Base-by-base conservation (phyloP, 441 rosid genomes). In the Dalechampia spathulata region DNA sequence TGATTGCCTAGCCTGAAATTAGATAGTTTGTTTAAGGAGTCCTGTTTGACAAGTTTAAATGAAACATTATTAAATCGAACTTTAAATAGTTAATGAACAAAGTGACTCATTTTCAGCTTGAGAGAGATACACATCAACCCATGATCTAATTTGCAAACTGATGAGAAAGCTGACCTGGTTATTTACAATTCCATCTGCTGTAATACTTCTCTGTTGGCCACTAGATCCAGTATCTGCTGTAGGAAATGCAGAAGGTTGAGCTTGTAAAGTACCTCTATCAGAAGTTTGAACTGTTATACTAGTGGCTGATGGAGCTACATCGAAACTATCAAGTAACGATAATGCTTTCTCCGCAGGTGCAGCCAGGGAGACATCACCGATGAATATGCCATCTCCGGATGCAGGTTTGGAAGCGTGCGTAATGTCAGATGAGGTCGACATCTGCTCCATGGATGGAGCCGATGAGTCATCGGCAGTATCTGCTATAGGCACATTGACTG, bases 161-260 rank as follows among this genome's bases (percentile, higher is more conserved):
- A 46, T 13, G 34, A 10, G n/a, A 36, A 44, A 22, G 10, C 70
- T 56, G 50, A 84, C 87, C 87, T 77, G 74, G 62, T 65, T 56
- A 64, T 55, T 55, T 52, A 7, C 49, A 51, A 26, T 42, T 56
- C 19, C 52, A 26, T 17, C 52, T 39, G 34, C 56, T 55, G 61
- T 39, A 58, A 52, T 47, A 63, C 62, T 46, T 55, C 50, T 49
- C 64, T 48, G 59, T 32, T 52, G 63, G 60, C 63, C 39, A 55
- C n/a, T 42, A 52, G 51, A 23, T 37, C 54, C 57, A 49, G 55
- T 53, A 6, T 66, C 62, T 7, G 39, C 41, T 49, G 65, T 26
- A 42, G 59, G 56, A 58, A 66, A 28, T 45, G 67, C 20, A 34
- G 67, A 57, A 69, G 59, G 72, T 45, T 60, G 73, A 40, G 54